Conservation (phyloP, 202 grass and related monocot species). For the Alloteropsis angusta region DNA sequence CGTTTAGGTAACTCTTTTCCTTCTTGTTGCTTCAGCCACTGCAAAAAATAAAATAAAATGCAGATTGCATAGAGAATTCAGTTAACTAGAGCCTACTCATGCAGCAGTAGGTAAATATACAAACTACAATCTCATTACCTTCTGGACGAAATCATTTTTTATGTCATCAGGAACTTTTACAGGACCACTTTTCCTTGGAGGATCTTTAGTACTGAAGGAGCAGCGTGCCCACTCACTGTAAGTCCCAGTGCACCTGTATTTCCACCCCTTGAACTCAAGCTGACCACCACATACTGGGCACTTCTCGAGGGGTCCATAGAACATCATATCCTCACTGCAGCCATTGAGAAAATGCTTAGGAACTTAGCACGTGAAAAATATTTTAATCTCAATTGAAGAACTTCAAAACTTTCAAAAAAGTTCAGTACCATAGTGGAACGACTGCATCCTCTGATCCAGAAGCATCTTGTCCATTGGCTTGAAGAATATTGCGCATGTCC, state of each 20-base stretch:
- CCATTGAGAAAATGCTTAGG: neutral
- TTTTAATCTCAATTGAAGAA: neutral
- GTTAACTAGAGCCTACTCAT: neutral
- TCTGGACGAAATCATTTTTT: constrained; percentile 34
- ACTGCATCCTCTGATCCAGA: constrained; percentile 56
- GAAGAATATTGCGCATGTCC: constrained; percentile 70
- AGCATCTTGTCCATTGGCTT: constrained; percentile 61
- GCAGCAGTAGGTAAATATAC: neutral
- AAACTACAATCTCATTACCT: constrained; percentile 24
- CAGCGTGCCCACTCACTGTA: constrained; percentile 63
- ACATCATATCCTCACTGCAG: constrained; percentile 70
- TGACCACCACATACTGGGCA: constrained; percentile 48
- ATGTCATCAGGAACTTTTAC: constrained; percentile 48
- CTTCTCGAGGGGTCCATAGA: constrained; percentile 58
- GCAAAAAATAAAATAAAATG: constrained; percentile 14
- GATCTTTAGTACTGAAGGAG: constrained; percentile 26
- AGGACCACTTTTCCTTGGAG: constrained; percentile 29
- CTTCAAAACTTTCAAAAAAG: neutral
- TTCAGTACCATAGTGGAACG: constrained; percentile 48
- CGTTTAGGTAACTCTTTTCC: constrained; percentile 34
- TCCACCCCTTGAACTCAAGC: constrained; percentile 52
- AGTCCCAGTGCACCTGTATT: constrained; percentile 46
- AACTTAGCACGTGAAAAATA: neutral
- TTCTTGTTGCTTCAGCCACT: constrained; percentile 56
- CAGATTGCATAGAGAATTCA: neutral